phyloP scores from a whole-genome alignment of 768 basidiomycete species.

The Saitozyma podzolica region DNA sequence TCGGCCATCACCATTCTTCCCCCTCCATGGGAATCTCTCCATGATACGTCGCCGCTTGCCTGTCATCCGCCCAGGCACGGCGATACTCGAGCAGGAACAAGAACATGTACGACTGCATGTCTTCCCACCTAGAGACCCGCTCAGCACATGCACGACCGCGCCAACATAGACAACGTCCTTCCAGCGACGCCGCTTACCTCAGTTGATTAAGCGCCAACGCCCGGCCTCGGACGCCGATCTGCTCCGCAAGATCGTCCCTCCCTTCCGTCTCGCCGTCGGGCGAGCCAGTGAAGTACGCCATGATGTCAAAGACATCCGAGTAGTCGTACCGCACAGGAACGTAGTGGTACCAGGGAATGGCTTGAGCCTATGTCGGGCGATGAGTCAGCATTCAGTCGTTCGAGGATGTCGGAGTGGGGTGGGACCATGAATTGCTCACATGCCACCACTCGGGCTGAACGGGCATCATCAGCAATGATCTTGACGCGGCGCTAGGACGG shows the following conservation, averaged over 20 bases:
- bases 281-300: conserved; percentile 19
- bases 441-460: conserved; percentile 36
- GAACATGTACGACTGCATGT: conserved; percentile 19
- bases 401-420: too few species aligned
- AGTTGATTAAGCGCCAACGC: conserved; percentile 10
- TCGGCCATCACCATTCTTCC: too few species aligned
- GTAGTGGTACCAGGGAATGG: conserved; percentile 26
- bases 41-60: neutral
- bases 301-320: conserved; percentile 19
- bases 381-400: neutral
- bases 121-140: conserved; percentile 9
- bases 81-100: conserved; percentile 19
- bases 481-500: neutral
- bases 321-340: conserved; percentile 21
- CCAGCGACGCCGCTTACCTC: conserved; percentile 3
- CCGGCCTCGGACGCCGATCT: conserved; percentile 13
- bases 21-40: too few species aligned
- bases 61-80: conserved; percentile 16
- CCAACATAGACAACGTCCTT: too few species aligned
- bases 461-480: neutral
- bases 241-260: conserved; percentile 14
- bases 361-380: conserved; percentile 6
- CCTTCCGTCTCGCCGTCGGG: conserved; percentile 2
- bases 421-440: conserved; percentile 3
- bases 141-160: neutral